Conservation (phyloP, 1,139 yeast species). For the Protomyces gravidus region DNA sequence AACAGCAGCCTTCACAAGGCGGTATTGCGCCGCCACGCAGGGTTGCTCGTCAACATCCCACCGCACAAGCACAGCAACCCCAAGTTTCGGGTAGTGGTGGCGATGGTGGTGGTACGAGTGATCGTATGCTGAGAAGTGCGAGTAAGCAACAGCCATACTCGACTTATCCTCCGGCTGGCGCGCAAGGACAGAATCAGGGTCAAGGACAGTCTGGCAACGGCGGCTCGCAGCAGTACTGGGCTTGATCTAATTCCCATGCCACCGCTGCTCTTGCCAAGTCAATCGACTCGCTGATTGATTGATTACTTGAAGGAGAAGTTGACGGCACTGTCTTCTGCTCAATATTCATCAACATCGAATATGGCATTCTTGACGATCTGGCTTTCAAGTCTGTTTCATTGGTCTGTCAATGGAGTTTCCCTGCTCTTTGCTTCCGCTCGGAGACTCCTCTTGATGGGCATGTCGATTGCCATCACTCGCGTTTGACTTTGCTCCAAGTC, state of each 20-base stretch:
- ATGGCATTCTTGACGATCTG: no score
- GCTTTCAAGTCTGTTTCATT: no score
- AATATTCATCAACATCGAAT: no score
- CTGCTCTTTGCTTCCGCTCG: no score
- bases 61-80: constrained; percentile 5
- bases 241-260: background rate
- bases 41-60: background rate
- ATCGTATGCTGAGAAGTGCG: constrained; percentile 23
- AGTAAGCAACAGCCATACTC: constrained; percentile 10
- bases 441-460: no score
- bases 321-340: no score
- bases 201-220: background rate
- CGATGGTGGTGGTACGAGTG: constrained; percentile 19
- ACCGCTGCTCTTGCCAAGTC: background rate
- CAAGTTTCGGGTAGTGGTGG: constrained; percentile 4
- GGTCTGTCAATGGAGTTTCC: no score
- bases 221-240: background rate
- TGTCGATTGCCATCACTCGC: no score
- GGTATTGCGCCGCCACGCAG: constrained; percentile 25
- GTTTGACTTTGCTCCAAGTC: no score
- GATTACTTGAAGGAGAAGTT: no score
- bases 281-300: no score
- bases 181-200: background rate
- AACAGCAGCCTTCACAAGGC: background rate
- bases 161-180: background rate